These are phyloP conservation scores for Globisporangium perplexum DNA, from an alignment of 352 stramenopile genomes.

Conservation along the genomic window DNA sequence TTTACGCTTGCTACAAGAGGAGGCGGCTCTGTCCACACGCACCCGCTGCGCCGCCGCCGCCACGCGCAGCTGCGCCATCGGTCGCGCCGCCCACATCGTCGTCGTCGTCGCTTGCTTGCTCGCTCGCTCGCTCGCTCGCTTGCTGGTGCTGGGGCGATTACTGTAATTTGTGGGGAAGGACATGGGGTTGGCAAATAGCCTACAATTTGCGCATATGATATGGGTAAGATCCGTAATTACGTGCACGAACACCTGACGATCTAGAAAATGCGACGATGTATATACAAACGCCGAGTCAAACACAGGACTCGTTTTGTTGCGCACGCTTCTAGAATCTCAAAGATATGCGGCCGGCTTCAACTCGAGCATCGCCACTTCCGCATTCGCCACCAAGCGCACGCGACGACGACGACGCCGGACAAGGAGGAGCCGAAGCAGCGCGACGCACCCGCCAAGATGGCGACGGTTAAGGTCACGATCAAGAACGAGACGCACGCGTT, in stretches of 20 bases:
- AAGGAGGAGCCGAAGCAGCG: neutral
- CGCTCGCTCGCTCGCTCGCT: neutral
- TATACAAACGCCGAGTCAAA: neutral
- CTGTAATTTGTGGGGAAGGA: neutral
- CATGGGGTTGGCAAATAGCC: too few relatives aligned
- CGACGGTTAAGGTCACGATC: slow-evolving; percentile 72
- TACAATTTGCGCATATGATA: too few relatives aligned
- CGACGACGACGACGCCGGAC: too few relatives aligned
- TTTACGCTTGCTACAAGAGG: neutral
- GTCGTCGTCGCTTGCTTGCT: neutral
- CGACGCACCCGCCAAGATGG: neutral
- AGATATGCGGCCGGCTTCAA: neutral
- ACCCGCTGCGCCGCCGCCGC: neutral
- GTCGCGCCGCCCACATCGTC: slow-evolving; percentile 7
- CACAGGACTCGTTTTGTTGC: neutral
- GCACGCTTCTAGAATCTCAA: neutral
- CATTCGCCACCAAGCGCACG: neutral
- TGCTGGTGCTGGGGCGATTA: neutral
- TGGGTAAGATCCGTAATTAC: too few relatives aligned
- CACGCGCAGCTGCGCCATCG: slow-evolving; percentile 7
- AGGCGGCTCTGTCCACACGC: too few relatives aligned
- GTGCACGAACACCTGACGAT: neutral
- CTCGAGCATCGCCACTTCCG: neutral
- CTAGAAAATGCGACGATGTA: neutral
- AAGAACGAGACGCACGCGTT: slow-evolving; percentile 76